phyloP scores from a whole-genome alignment of 2,329 filamentous ascomycete species.

The Colletotrichum sansevieriae region DNA sequence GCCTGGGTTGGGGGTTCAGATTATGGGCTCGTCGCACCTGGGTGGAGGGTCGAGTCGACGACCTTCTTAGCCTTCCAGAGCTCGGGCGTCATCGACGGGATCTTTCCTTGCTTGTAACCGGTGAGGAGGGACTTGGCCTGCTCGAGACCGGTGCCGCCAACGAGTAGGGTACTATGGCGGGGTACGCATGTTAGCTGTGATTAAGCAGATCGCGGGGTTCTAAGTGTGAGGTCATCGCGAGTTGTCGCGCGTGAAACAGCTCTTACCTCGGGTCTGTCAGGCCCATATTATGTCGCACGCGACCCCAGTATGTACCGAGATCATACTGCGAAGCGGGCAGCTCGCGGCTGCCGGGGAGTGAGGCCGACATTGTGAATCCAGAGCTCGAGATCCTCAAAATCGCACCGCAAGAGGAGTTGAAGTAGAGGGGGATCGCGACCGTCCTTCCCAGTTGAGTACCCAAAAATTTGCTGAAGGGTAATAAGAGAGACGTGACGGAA shows the following conservation, averaged over 20 bases:
- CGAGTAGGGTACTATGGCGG: conserved; percentile 81
- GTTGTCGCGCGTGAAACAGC: conserved; percentile 8
- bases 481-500: conserved; percentile 1
- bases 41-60: conserved; percentile 95
- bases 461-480: background rate
- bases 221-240: background rate
- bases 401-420: background rate
- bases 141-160: conserved; percentile 82
- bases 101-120: conserved; percentile 87
- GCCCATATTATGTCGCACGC: conserved; percentile 88
- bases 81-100: conserved; percentile 85
- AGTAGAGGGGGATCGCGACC: conserved; percentile 3
- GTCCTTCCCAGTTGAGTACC: background rate
- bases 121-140: conserved; percentile 85
- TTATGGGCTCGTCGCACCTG: conserved; percentile 70
- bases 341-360: conserved; percentile 78
- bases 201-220: no score
- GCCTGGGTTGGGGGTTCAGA: conserved; percentile 5
- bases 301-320: conserved; percentile 92
- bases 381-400: background rate
- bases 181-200: conserved; percentile 16
- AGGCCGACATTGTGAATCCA: conserved; percentile 69
- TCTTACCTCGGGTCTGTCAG: conserved; percentile 96
- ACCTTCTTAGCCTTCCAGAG: conserved; percentile 97
- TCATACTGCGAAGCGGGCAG: conserved; percentile 94